These are phyloP conservation scores for Trichoderma pleuroti DNA, from an alignment of 2,329 filamentous ascomycete species.

Conservation along the genomic window DNA sequence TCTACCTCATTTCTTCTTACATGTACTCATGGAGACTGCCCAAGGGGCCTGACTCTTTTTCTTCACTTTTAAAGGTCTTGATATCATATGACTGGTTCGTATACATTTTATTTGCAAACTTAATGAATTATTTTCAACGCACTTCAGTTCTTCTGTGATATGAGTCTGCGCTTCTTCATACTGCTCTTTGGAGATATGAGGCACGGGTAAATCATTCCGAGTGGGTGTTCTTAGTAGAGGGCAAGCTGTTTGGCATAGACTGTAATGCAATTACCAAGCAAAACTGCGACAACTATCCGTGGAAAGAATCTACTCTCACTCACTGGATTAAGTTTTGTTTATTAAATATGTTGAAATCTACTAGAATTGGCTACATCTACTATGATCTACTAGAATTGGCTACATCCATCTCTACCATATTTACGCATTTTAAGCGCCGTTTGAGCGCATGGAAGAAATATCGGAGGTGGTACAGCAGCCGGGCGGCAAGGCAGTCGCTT, in stretches of 20 bases:
- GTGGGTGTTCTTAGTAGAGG: not conserved
- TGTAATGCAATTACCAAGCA: no score
- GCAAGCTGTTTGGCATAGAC: no score
- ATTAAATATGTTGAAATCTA: no score
- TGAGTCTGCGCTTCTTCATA: not conserved
- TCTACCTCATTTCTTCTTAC: constrained; percentile 24
- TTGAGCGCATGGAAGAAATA: not conserved
- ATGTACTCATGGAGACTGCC: constrained; percentile 27
- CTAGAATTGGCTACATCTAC: no score
- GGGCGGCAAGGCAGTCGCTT: not conserved
- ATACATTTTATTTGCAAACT: constrained; percentile 42
- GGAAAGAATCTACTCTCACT: no score
- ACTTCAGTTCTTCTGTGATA: not conserved
- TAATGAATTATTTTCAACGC: constrained; percentile 8
- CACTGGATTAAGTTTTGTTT: no score
- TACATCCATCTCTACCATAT: no score
- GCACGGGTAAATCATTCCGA: not conserved
- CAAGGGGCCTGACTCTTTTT: constrained; percentile 30
- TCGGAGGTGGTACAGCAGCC: not conserved
- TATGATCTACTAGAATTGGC: no score
- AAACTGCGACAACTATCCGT: no score
- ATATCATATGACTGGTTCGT: constrained; percentile 50
- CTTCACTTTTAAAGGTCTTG: constrained; percentile 30
- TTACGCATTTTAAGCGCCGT: not conserved
- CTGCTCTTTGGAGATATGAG: not conserved